Evolutionary conservation across 306 rosid species (phyloP).

Genomic region (Parietaria judaica): DNA sequence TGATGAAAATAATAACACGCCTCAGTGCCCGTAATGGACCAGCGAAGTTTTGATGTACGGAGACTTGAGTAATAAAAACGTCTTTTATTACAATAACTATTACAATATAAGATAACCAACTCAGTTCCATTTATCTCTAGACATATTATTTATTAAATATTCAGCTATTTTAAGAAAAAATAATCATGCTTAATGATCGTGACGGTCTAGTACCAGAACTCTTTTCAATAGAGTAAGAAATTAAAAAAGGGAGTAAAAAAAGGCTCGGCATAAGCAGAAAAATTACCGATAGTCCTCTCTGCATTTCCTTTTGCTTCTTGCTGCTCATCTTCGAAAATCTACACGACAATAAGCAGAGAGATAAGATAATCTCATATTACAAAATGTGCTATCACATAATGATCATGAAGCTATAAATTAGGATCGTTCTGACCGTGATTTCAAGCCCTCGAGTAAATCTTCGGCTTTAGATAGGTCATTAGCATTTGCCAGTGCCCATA

Average conservation of each 20-base stretch:
- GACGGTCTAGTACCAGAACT: too few relatives aligned
- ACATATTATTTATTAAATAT: too few relatives aligned
- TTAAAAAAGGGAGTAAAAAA: background rate
- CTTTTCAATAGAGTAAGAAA: too few relatives aligned
- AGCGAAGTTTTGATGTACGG: too few relatives aligned
- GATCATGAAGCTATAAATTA: constrained; percentile 7
- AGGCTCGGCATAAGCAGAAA: constrained; percentile 12
- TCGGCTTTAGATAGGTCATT: constrained; percentile 50
- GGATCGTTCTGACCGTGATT: constrained; percentile 43
- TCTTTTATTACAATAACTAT: too few relatives aligned
- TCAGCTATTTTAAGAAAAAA: too few relatives aligned
- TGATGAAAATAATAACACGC: constrained; percentile 16
- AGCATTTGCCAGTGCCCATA: constrained; percentile 67
- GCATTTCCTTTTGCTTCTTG: constrained; percentile 55
- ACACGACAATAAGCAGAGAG: background rate
- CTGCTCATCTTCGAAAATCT: constrained; percentile 51
- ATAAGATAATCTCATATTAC: background rate
- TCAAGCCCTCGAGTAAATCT: constrained; percentile 57
- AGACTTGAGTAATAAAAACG: too few relatives aligned
- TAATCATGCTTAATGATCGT: too few relatives aligned
- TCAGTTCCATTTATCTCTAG: too few relatives aligned
- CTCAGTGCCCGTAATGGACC: too few relatives aligned
- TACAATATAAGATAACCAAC: too few relatives aligned
- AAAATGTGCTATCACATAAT: constrained; percentile 1
- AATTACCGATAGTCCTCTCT: constrained; percentile 56